These are phyloP conservation scores for Phialocephala subalpina DNA, from an alignment of 2,329 filamentous ascomycete genomes.

Conservation along the genomic window DNA sequence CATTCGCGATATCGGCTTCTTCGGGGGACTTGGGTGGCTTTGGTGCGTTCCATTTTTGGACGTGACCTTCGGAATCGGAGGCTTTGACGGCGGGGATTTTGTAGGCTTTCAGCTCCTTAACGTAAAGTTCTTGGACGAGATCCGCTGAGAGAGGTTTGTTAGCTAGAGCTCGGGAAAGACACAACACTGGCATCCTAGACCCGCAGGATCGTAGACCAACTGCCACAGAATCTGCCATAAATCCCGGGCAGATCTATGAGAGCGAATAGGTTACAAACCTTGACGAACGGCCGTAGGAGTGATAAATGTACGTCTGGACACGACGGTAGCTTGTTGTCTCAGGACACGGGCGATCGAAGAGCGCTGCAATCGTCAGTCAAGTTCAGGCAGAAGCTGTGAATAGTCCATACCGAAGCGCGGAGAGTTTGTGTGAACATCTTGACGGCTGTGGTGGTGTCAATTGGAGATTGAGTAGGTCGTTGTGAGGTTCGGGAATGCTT, in stretches of 20 bases:
- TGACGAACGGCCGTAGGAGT: slow-evolving; percentile 45
- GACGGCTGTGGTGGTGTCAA: slow-evolving; percentile 41
- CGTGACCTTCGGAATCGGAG: slow-evolving; percentile 86
- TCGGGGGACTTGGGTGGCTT: slow-evolving; percentile 88
- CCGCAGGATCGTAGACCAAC: background rate
- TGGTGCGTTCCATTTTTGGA: slow-evolving; percentile 85
- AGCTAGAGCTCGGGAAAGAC: slow-evolving; percentile 33
- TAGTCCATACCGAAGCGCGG: slow-evolving; percentile 44
- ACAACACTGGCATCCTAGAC: background rate
- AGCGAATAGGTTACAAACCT: slow-evolving; percentile 39
- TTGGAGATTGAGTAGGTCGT: slow-evolving; percentile 36
- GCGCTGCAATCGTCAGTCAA: slow-evolving; percentile 42
- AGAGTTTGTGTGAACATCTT: slow-evolving; percentile 47
- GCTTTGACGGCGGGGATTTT: slow-evolving; percentile 86
- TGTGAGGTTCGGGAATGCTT: slow-evolving; percentile 27
- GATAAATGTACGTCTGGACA: slow-evolving; percentile 45
- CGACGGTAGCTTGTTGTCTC: slow-evolving; percentile 41
- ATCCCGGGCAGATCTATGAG: background rate
- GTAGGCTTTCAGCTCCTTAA: slow-evolving; percentile 95
- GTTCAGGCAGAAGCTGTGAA: slow-evolving; percentile 28
- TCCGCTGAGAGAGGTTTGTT: slow-evolving; percentile 70
- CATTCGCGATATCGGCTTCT: slow-evolving; percentile 90
- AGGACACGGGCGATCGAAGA: slow-evolving; percentile 45
- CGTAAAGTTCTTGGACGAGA: slow-evolving; percentile 96
- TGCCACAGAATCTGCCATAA: background rate